These are phyloP conservation scores for Fremontodendron californicum DNA, from an alignment of 345 rosid species.

Conservation along the genomic window DNA sequence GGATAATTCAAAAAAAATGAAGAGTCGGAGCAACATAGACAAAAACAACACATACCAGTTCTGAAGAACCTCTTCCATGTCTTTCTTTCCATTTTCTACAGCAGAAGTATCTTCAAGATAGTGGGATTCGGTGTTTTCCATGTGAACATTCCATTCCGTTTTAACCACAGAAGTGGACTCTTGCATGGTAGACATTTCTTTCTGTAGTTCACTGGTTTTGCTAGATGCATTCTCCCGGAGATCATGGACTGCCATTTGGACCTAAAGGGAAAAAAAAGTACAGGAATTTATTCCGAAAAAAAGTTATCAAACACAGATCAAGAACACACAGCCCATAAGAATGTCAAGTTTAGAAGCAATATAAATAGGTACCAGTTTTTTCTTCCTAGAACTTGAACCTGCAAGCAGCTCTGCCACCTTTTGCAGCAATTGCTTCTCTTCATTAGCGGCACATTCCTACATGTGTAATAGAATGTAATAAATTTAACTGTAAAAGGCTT, in stretches of 20 bases:
- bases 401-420: constrained; percentile 88
- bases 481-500: background rate
- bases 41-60: constrained; percentile 54
- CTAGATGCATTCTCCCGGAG: constrained; percentile 68
- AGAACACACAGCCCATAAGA: no score
- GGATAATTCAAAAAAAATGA: no score
- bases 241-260: constrained; percentile 85
- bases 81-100: constrained; percentile 73
- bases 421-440: constrained; percentile 80
- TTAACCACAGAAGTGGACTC: constrained; percentile 70
- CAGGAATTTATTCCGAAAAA: constrained; percentile 13
- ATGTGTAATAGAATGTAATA: constrained; percentile 6
- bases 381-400: constrained; percentile 83
- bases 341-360: background rate
- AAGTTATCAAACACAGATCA: background rate
- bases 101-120: constrained; percentile 65
- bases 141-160: constrained; percentile 72
- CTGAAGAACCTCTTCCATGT: constrained; percentile 71
- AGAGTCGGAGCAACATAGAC: no score
- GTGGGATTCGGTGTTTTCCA: constrained; percentile 75
- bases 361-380: constrained; percentile 55
- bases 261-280: constrained; percentile 36
- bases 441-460: constrained; percentile 84
- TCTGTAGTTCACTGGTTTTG: constrained; percentile 69
- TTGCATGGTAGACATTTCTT: constrained; percentile 93